Evolutionary conservation across 176 grass and related monocot species (phyloP), one percentile per base, ranked within the genome.

Genomic region (Eremochloa ophiuroides): DNA sequence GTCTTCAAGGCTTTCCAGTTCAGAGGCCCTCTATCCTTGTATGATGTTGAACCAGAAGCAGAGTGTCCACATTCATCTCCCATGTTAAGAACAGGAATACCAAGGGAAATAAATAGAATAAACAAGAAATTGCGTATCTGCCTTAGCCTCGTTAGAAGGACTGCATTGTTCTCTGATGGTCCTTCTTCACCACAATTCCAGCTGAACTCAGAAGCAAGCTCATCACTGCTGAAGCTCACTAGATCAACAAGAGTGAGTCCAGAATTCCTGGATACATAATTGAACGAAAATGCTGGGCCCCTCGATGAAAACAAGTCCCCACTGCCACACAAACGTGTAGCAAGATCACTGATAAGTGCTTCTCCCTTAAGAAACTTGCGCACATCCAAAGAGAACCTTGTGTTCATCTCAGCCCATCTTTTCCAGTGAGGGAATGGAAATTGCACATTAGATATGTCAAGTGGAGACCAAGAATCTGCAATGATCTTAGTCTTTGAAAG

Each of bases 151-250:
- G 15, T 91, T 76, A 89, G 86, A 85, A 98, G 95, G 29, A 98
- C 84, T 83, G 66, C 43, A 72, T 48, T 83, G 67, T 87, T 75
- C 60, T 89, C 86, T 1, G 95, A 89, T 25, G 82, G 75, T 23
- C 92, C 95, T 91, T 95, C 95, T 82, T 87, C 86, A 67, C 96
- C 96, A 34, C 92, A 98, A 74, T 98, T 98, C 96, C 96, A 98
- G 75, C 90, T 94, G 15, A 87, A 85, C 85, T 98, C 92, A 46
- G 86, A 89, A 46, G 78, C 79, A 82, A 91, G 81, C 44, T 91
- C 77, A 29, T 75, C 69, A 61, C 60, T 80, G 88, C 74, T 93
- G 71, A 91, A 98, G 77, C 93, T 95, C 38, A 98, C 92, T 75
- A 98, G 74, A 87, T 98, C 96, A 74, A 98, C 88, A 55, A 95